Percentiles rank a stretch among this genome's conserved stretches.
phyloP scores from a whole-genome alignment of 2,329 filamentous ascomycete species.

The Geosmithia flava region DNA sequence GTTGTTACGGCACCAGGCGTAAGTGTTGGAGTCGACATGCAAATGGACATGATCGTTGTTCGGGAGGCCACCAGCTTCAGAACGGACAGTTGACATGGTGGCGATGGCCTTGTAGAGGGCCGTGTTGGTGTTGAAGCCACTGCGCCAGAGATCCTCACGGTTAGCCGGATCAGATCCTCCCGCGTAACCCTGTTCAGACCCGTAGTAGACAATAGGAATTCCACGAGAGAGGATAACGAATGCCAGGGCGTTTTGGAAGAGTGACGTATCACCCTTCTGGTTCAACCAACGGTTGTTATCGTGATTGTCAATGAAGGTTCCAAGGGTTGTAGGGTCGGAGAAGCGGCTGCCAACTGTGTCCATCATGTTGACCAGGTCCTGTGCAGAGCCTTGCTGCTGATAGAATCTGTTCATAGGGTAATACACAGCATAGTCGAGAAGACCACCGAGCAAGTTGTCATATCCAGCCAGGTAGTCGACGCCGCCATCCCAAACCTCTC shows the following conservation, averaged over 20 bases:
- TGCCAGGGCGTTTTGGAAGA: constrained; percentile 48
- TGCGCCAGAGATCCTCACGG: constrained; percentile 47
- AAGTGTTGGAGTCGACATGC: constrained; percentile 25
- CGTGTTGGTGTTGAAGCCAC: constrained; percentile 29
- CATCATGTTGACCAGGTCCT: constrained; percentile 25
- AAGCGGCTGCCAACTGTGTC: constrained; percentile 13
- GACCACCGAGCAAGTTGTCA: constrained; percentile 37
- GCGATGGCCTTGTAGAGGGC: constrained; percentile 33
- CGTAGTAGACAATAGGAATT: constrained; percentile 53
- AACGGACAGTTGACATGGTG: constrained; percentile 30
- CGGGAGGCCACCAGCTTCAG: constrained; percentile 28
- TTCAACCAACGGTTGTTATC: constrained; percentile 41
- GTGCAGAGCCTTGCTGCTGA: constrained; percentile 22
- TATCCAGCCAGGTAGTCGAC: constrained; percentile 38
- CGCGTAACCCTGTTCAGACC: constrained; percentile 49
- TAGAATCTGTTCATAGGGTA: constrained; percentile 27
- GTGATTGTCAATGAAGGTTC: constrained; percentile 46
- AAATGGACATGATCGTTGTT: constrained; percentile 30
- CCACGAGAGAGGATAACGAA: constrained; percentile 52
- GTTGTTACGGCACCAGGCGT: constrained; percentile 30
- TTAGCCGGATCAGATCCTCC: constrained; percentile 32
- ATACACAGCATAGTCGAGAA: constrained; percentile 47
- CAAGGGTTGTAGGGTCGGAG: constrained; percentile 31
- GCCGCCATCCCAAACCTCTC: constrained; percentile 46
- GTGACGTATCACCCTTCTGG: constrained; percentile 35